phyloP scores from a whole-genome alignment of 78 protist genomes.

The Planoprotostelium fungivorum region DNA sequence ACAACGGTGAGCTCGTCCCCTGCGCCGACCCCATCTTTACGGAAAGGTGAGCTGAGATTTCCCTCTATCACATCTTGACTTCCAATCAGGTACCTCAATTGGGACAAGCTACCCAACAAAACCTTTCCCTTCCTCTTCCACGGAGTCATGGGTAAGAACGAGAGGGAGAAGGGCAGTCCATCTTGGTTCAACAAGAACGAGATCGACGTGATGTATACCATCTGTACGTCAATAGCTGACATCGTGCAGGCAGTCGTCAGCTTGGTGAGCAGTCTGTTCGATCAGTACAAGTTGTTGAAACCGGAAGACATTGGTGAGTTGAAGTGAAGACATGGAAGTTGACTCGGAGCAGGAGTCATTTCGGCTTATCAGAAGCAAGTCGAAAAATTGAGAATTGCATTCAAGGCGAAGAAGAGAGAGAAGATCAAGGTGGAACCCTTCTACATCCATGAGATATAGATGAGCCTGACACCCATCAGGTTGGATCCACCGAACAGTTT shows the following conservation, averaged over 20 bases:
- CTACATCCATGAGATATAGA: too few relatives aligned
- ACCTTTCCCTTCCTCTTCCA: conserved; percentile 14
- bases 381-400: neutral
- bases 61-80: neutral
- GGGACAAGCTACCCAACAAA: neutral
- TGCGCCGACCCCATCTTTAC: neutral
- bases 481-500: conserved; percentile 11
- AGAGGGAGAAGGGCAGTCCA: conserved; percentile 25
- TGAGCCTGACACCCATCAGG: neutral
- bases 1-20: conserved; percentile 10
- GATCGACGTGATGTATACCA: neutral
- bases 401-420: neutral
- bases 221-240: neutral
- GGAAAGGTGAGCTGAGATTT: neutral
- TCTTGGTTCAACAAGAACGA: conserved; percentile 42
- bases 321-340: too few relatives aligned
- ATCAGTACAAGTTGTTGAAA: neutral
- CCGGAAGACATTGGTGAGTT: neutral
- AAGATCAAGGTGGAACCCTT: neutral
- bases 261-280: neutral
- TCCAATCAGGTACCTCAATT: neutral
- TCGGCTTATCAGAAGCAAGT: conserved; percentile 33
- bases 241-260: neutral
- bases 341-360: conserved; percentile 19
- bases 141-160: conserved; percentile 17